phyloP scores from a whole-genome alignment of 2,329 filamentous ascomycete species.

The Berkeleyomyces rouxiae region DNA sequence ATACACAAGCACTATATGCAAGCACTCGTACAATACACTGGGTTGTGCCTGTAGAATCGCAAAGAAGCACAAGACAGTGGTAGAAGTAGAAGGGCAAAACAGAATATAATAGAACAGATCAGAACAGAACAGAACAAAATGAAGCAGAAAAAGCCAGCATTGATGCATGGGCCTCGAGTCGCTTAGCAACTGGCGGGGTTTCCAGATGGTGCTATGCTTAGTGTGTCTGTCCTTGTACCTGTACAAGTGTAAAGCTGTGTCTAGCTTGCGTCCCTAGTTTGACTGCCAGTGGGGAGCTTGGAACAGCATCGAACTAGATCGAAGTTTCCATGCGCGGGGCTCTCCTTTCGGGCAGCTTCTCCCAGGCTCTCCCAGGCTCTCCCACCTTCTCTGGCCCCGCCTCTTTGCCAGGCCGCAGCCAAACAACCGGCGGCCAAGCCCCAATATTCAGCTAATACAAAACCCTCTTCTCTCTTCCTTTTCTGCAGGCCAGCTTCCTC shows the following conservation, averaged over 20 bases:
- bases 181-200: too few species aligned
- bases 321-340: conserved; percentile 19
- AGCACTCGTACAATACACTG: too few species aligned
- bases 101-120: background rate
- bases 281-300: conserved; percentile 17
- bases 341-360: conserved; percentile 12
- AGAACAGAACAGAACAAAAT: background rate
- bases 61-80: background rate
- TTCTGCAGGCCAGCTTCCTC: background rate
- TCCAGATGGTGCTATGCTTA: too few species aligned
- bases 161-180: too few species aligned
- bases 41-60: background rate
- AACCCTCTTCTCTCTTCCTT: conserved; percentile 7
- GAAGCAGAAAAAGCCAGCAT: background rate
- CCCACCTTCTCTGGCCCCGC: conserved; percentile 6
- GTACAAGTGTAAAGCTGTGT: background rate
- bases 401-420: background rate
- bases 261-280: conserved; percentile 5
- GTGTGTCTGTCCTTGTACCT: background rate
- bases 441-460: conserved; percentile 9
- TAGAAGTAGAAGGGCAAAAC: background rate
- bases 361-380: background rate
- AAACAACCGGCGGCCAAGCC: background rate
- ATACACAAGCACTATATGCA: background rate
- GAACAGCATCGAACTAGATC: conserved; percentile 29